Percentiles rank a stretch among this genome's conserved stretches.
These are phyloP conservation scores for Boeremia exigua DNA, from an alignment of 2,329 filamentous ascomycete genomes.

Conservation along the genomic window DNA sequence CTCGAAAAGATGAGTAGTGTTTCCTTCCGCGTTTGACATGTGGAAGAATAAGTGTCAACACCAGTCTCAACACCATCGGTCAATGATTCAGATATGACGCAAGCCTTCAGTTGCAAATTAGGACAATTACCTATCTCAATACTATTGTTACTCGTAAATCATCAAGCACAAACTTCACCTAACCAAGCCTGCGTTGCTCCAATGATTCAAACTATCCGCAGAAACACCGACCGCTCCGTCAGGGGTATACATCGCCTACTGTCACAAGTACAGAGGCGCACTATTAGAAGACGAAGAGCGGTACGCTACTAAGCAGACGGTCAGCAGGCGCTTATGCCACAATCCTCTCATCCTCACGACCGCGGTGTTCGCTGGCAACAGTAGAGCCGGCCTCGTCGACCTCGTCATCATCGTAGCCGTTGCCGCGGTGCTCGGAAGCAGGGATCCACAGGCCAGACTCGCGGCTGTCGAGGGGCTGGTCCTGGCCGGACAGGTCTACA, in stretches of 20 bases:
- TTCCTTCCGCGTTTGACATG: too few species aligned
- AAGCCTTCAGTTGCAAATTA: not conserved
- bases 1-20: too few species aligned
- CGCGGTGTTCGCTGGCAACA: slow-evolving; percentile 51
- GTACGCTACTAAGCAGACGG: slow-evolving; percentile 23
- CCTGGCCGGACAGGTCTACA: slow-evolving; percentile 82
- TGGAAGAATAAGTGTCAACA: too few species aligned
- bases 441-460: slow-evolving; percentile 84
- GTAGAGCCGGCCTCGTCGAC: slow-evolving; percentile 61
- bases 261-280: slow-evolving; percentile 28
- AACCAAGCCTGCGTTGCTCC: slow-evolving; percentile 9
- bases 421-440: slow-evolving; percentile 69
- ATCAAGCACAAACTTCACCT: slow-evolving; percentile 7
- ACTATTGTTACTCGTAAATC: slow-evolving; percentile 8
- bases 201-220: slow-evolving; percentile 1
- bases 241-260: slow-evolving; percentile 44
- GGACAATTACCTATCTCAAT: slow-evolving; percentile 8
- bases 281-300: slow-evolving; percentile 31
- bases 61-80: too few species aligned
- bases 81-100: not conserved
- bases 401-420: slow-evolving; percentile 70
- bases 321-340: slow-evolving; percentile 37
- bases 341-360: slow-evolving; percentile 56
- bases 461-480: slow-evolving; percentile 73
- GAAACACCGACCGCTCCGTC: slow-evolving; percentile 27